Conservation (phyloP, 2,329 filamentous ascomycete species). For the Fusarium clavum region DNA sequence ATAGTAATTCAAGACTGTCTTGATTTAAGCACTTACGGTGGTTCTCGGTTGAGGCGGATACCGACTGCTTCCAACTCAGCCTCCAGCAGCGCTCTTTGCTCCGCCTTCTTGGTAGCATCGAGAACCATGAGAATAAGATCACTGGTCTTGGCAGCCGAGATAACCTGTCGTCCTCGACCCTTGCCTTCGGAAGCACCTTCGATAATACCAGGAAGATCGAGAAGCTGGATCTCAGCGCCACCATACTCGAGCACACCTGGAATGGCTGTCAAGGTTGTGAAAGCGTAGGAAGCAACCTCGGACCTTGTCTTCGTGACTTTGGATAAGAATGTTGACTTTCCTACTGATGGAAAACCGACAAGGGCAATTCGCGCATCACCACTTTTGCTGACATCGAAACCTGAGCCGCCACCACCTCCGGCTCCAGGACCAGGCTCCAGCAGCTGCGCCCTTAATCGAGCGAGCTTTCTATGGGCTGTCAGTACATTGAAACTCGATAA, state of each 20-base stretch:
- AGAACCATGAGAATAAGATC: conserved; percentile 97
- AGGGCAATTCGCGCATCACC: conserved; percentile 97
- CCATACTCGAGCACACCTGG: conserved; percentile 98
- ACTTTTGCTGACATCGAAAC: conserved; percentile 95
- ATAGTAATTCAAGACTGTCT: neutral
- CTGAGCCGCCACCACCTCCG: conserved; percentile 80
- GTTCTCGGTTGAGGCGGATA: conserved; percentile 90
- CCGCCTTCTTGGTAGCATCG: conserved; percentile 95
- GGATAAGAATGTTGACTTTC: conserved; percentile 98
- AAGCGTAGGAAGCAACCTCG: conserved; percentile 94
- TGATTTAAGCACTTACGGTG: conserved; percentile 71
- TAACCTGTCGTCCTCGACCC: conserved; percentile 94
- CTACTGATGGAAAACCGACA: conserved; percentile 98
- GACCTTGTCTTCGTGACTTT: conserved; percentile 99
- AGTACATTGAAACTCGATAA: neutral
- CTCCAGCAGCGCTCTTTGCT: conserved; percentile 90
- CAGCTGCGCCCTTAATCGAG: conserved; percentile 91
- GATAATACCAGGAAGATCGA: conserved; percentile 98
- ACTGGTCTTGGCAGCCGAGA: conserved; percentile 97
- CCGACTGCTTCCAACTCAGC: conserved; percentile 94
- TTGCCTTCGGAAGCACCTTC: conserved; percentile 97
- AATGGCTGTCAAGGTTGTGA: conserved; percentile 97
- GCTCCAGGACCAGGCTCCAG: conserved; percentile 87
- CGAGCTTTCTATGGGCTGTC: conserved; percentile 79
- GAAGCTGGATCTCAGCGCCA: conserved; percentile 96